phyloP scores from a whole-genome alignment of 2,329 filamentous ascomycete species.

The Ophiocordyceps camponoti-floridani region DNA sequence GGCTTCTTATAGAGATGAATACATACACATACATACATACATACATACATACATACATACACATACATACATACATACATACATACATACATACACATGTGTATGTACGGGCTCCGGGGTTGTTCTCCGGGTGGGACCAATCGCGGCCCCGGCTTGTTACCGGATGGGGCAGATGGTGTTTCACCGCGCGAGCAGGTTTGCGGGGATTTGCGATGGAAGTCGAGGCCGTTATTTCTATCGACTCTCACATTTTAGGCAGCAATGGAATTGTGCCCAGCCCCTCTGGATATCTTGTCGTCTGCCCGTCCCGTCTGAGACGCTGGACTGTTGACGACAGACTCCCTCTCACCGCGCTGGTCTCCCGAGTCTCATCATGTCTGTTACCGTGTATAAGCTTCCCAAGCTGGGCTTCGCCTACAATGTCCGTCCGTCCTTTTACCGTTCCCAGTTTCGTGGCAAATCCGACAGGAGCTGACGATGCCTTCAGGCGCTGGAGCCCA shows the following conservation, averaged over 20 bases:
- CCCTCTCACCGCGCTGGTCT: background rate
- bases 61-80: no score
- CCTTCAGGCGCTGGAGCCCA: slow-evolving; percentile 46
- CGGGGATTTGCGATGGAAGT: slow-evolving; percentile 12
- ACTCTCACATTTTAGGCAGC: background rate
- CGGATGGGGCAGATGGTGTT: slow-evolving; percentile 8
- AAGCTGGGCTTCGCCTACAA: slow-evolving; percentile 51
- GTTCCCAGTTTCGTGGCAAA: no score
- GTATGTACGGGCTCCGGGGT: no score
- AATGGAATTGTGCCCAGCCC: background rate
- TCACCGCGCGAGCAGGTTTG: slow-evolving; percentile 16
- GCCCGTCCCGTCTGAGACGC: background rate
- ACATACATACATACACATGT: no score
- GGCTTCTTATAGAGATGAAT: no score
- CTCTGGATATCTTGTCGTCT: background rate
- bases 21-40: no score
- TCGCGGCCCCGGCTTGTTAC: slow-evolving; percentile 5
- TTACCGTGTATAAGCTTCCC: slow-evolving; percentile 39
- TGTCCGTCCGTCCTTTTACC: slow-evolving; percentile 31
- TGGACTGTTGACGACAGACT: no score
- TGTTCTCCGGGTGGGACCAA: background rate
- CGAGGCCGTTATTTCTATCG: background rate
- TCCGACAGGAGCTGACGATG: no score
- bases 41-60: no score
- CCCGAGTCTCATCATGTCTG: slow-evolving; percentile 13